These are phyloP conservation scores for Nemania sp. DNA, from an alignment of 2,329 filamentous ascomycete genomes.

Conservation along the genomic window DNA sequence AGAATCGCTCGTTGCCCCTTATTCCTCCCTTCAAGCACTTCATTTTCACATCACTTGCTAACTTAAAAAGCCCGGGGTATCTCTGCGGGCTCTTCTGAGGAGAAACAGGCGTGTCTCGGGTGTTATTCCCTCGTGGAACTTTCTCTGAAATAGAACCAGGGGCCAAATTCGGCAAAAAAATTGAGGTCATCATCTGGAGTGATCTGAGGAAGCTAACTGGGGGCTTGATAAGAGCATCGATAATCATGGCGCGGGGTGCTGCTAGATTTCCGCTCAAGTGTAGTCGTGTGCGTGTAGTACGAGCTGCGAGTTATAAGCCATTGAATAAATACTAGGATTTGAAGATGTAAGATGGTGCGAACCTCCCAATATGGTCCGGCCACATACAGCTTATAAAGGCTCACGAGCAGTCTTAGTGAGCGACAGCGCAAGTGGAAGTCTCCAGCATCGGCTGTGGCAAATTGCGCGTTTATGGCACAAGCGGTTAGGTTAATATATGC, in stretches of 20 bases:
- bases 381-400: neutral
- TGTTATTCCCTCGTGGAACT: neutral
- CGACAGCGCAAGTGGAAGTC: no score
- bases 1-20: neutral
- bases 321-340: neutral
- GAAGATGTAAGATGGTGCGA: neutral
- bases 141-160: neutral
- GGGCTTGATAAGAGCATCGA: neutral
- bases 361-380: neutral
- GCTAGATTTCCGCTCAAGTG: neutral
- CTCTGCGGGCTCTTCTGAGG: neutral
- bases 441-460: no score
- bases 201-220: neutral
- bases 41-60: neutral
- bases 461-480: no score
- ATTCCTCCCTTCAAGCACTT: neutral
- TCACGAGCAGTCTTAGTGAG: no score
- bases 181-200: neutral
- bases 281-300: neutral
- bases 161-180: neutral
- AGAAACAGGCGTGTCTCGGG: neutral
- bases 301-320: constrained; percentile 1
- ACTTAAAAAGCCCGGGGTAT: neutral
- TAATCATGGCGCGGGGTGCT: neutral
- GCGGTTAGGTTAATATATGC: no score